Base-by-base conservation (phyloP, 257 asterid genomes). In the Solanum okadae region DNA sequence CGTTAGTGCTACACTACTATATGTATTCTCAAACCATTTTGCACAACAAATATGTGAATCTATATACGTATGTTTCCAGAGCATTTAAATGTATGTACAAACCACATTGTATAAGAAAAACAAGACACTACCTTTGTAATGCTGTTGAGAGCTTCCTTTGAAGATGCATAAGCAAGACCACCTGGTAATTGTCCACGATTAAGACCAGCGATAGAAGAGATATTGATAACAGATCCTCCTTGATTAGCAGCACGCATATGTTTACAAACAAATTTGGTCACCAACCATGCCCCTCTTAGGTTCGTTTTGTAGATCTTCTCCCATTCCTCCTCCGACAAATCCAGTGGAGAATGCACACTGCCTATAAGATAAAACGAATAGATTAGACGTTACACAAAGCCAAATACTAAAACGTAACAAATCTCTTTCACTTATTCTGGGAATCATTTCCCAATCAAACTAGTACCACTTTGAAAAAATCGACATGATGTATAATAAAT, bases 191-290 rank as follows among this genome's bases (percentile, higher is more conserved):
- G 91, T 2, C 94, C 95, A 15, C 98, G 95, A 7, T 93, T 86
- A 23, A 93, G 92, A 40, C 95, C 98, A 7, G 90, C 68, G 61
- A 93, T 90, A 18, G 98, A 95, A n/a, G 98, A 92, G 71, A 95
- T 88, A 27, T 93, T 95, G 40, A 95, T 87, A 59, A 94, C 86
- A 29, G 94, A 91, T 10, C 98, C 96, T 8, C 95, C 95, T 11
- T 5, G 71, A n/a, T 90, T 86, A 20, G 91, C 88, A 68, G 89
- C 90, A 3, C 92, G 91, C 96, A 93, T 92, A 29, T 13, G 90
- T 27, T 4, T 46, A 29, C 94, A 78, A 5, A 91, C 95, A n/a
- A 87, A 89, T 91, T 94, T 94, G 0, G 96, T 89, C 16, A 94
- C 95, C 89, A 94, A n/a, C 96, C 94, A 93, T 33, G 93, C 77